Percentiles rank a stretch among this genome's conserved stretches.
Conservation (phyloP, 208 protist species). For the Acanthamoeba culbertsoni region DNA sequence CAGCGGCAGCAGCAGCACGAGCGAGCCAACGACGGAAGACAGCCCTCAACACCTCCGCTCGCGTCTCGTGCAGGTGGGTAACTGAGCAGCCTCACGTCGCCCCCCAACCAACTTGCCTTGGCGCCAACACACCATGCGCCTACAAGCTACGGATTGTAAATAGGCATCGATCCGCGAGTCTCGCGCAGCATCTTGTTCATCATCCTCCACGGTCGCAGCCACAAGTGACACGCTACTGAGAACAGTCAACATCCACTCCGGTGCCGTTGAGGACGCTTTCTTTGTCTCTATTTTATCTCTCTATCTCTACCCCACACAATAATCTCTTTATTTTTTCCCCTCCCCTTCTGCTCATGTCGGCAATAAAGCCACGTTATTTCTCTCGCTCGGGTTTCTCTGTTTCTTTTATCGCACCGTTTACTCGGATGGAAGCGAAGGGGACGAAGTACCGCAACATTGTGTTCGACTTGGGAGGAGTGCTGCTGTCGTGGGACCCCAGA, state of each 20-base stretch:
- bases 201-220: background rate
- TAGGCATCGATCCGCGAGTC: background rate
- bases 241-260: background rate
- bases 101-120: too few species aligned
- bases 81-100: background rate
- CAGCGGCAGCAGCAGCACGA: too few species aligned
- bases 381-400: too few species aligned
- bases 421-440: too few species aligned
- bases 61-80: background rate
- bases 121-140: too few species aligned
- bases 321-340: background rate
- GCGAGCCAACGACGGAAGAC: too few species aligned
- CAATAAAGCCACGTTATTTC: too few species aligned
- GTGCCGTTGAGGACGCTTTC: too few species aligned
- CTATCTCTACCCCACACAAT: background rate
- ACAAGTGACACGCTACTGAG: background rate
- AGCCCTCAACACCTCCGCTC: background rate
- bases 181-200: background rate
- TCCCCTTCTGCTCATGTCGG: too few species aligned
- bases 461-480: conserved; percentile 32
- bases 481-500: background rate
- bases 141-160: background rate
- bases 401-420: too few species aligned
- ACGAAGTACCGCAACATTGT: background rate
- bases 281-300: background rate